phyloP scores from a whole-genome alignment of 2,329 filamentous ascomycete species.

The Cordyceps fumosorosea region DNA sequence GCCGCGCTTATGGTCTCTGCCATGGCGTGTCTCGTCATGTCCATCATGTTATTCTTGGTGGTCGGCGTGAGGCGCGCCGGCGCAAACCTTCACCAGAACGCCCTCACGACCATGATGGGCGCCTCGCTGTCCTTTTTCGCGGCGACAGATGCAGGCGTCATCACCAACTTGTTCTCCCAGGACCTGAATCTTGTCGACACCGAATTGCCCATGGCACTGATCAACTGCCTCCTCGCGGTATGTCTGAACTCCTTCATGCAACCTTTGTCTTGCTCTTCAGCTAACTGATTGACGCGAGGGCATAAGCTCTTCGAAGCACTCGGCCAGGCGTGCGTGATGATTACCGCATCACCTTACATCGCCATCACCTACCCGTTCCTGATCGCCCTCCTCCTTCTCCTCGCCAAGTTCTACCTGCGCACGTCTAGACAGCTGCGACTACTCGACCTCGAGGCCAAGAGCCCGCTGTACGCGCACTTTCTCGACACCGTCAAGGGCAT shows the following conservation, averaged over 20 bases:
- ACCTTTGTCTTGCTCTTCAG: too few relatives aligned
- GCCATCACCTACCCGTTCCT: slow-evolving; percentile 45
- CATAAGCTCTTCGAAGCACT: slow-evolving; percentile 22
- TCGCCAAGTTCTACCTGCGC: slow-evolving; percentile 49
- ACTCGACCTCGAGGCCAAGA: slow-evolving; percentile 56
- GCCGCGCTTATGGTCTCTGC: slow-evolving; percentile 18
- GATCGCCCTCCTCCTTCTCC: slow-evolving; percentile 32
- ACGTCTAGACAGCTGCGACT: slow-evolving; percentile 55
- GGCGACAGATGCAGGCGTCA: slow-evolving; percentile 33
- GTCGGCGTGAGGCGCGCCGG: slow-evolving; percentile 24
- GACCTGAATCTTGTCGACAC: slow-evolving; percentile 36
- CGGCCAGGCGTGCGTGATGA: slow-evolving; percentile 43
- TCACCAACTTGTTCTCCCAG: slow-evolving; percentile 40
- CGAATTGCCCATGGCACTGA: slow-evolving; percentile 29
- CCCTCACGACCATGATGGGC: slow-evolving; percentile 27
- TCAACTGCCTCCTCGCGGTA: slow-evolving; percentile 22
- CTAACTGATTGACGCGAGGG: too few relatives aligned
- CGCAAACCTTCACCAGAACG: slow-evolving; percentile 25
- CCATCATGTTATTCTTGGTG: slow-evolving; percentile 20
- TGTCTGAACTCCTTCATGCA: background rate
- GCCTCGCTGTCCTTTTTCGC: slow-evolving; percentile 38
- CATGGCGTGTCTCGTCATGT: slow-evolving; percentile 18
- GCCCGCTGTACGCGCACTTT: slow-evolving; percentile 49
- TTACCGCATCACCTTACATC: slow-evolving; percentile 35
- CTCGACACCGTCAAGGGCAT: slow-evolving; percentile 47